Evolutionary conservation across 2,329 filamentous ascomycete species (phyloP).

Genomic region (Knufia petricola): DNA sequence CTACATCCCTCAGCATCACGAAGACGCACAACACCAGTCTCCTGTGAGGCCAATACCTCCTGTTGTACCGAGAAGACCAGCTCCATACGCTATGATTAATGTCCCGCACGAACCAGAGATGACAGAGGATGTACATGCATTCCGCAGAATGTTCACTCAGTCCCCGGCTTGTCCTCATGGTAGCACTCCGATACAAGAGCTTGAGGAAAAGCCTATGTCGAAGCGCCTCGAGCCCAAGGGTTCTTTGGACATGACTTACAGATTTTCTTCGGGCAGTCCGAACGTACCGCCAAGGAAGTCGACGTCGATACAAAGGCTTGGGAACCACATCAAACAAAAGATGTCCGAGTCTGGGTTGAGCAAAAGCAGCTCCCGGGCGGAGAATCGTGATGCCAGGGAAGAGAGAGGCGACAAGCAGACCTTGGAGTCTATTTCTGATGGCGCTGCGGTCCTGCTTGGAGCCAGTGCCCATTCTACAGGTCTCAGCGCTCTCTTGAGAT

Average conservation of each 20-base stretch:
- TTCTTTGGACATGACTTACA: not conserved
- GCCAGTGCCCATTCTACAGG: conserved; percentile 16
- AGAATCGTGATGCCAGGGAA: not conserved
- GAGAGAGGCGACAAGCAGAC: not conserved
- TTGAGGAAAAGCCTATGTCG: not conserved
- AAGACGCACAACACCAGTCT: not conserved
- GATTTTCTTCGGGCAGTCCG: not conserved
- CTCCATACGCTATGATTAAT: not conserved
- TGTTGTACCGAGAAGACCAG: not conserved
- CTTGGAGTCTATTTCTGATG: not conserved
- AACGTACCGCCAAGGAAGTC: not conserved
- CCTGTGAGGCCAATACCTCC: not conserved
- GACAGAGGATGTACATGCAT: not conserved
- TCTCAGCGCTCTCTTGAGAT: conserved; percentile 20
- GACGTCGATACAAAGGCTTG: conserved; percentile 11
- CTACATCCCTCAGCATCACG: not conserved
- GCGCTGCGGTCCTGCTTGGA: conserved; percentile 1
- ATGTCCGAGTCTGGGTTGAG: conserved; percentile 19
- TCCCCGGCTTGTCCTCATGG: not conserved
- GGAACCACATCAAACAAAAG: conserved; percentile 20
- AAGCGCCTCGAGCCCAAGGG: not conserved
- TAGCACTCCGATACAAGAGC: not conserved
- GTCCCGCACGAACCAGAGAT: conserved; percentile 1
- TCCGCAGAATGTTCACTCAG: not conserved
- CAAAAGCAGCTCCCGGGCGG: conserved; percentile 13